Evolutionary conservation across 176 grass and related monocot genomes (phyloP), one percentile per base, ranked within the genome.

Genomic region (Bromus sterilis): DNA sequence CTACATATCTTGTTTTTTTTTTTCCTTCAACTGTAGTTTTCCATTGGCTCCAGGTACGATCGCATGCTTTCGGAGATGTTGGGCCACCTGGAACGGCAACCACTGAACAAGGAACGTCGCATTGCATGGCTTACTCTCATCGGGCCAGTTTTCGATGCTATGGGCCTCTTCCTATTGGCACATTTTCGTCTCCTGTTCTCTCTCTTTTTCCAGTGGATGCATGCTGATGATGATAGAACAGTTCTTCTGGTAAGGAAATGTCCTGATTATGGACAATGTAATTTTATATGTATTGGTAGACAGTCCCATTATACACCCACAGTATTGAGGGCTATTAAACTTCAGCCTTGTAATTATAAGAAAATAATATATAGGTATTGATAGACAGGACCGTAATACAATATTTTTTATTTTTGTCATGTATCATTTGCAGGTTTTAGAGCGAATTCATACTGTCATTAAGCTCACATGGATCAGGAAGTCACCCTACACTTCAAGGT

Each of bases 201-300:
- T 75, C 93, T 98, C 59, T 98, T 98, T 81, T 95, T 95, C 55
- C 86, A 89, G 44, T 98, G 93, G 93, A 88, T 98, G 71, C 96
- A 98, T 86, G 76, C 77, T 53, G 93, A 95, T 87, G 96, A 98
- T 85, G 93, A 93, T 82, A 83, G 84, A 76, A 93, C 90, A 18
- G 82, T 93, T 93, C 39, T 82, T 43, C 79, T 93, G 82, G 96
- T 98, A 95, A 80, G 78, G 4, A 74, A 9, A 3, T 51, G 7
- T 43, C 28, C 53, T 55, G 1, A 26, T 23, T 34, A 20, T 51
- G 21, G 0, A 24, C 12, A 41, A 40, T 44, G 25, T 5, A 48
- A 7, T 39, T 75, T 30, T 65, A 37, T 48, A n/a, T 59, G 13
- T 14, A 66, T 30, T 24, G 57, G 21, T 44, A 75, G 9, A 55